phyloP scores from a whole-genome alignment of 768 basidiomycete species.

The Crepidotus variabilis region DNA sequence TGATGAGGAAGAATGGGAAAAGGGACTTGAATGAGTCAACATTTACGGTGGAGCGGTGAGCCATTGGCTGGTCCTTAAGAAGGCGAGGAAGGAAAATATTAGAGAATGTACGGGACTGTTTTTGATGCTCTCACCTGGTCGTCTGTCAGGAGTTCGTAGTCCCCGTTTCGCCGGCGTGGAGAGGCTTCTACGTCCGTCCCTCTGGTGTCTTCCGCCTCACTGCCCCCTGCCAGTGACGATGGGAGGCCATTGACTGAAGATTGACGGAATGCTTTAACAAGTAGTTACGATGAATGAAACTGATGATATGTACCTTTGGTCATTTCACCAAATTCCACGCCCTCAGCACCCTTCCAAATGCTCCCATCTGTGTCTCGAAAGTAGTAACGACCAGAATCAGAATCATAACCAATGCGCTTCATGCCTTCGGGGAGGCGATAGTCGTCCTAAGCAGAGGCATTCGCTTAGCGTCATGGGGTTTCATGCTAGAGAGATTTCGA shows the following conservation, averaged over 20 bases:
- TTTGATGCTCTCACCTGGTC: constrained; percentile 41
- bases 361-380: constrained; percentile 55
- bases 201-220: background rate
- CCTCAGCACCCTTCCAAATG: constrained; percentile 56
- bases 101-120: background rate
- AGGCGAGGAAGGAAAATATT: constrained; percentile 1
- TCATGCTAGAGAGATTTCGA: background rate
- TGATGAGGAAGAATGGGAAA: constrained; percentile 70
- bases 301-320: constrained; percentile 32
- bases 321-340: constrained; percentile 60
- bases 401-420: constrained; percentile 74
- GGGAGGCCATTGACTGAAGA: constrained; percentile 3
- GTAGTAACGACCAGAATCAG: constrained; percentile 63
- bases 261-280: background rate
- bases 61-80: constrained; percentile 20
- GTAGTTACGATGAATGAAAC: background rate
- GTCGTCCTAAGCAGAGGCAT: constrained; percentile 34
- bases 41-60: constrained; percentile 27
- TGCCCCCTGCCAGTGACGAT: background rate
- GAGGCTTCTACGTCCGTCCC: constrained; percentile 53
- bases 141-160: constrained; percentile 49
- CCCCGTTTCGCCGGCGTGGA: constrained; percentile 43
- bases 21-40: constrained; percentile 54
- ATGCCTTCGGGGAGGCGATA: constrained; percentile 52
- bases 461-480: background rate